Percentiles rank a stretch among this genome's conserved stretches.
These are phyloP conservation scores for Protomyces inouyei DNA, from an alignment of 1,139 yeast genomes.

Conservation along the genomic window DNA sequence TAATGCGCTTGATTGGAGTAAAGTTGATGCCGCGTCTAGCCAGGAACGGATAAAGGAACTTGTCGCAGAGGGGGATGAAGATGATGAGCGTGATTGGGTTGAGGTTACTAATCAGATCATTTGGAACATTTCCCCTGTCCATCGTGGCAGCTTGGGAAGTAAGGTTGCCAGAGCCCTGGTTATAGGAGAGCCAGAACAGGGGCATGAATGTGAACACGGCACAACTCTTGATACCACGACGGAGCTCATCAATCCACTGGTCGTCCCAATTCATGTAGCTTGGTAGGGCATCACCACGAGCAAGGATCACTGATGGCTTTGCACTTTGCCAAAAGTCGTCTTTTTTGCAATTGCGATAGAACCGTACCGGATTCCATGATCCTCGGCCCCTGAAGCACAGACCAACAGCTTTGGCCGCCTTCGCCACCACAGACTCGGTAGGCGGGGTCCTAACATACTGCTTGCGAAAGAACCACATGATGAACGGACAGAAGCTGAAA, in stretches of 20 bases:
- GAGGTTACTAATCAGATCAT: constrained; percentile 60
- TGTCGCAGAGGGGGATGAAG: constrained; percentile 58
- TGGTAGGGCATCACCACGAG: neutral
- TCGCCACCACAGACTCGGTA: constrained; percentile 57
- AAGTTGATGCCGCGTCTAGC: constrained; percentile 46
- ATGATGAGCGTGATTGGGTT: constrained; percentile 59
- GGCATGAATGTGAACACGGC: constrained; percentile 60
- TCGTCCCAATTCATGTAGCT: constrained; percentile 47
- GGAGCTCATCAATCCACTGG: constrained; percentile 58
- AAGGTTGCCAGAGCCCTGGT: constrained; percentile 62
- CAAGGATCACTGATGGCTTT: constrained; percentile 30
- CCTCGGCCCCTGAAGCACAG: constrained; percentile 35
- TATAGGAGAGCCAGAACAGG: constrained; percentile 62
- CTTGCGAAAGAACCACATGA: constrained; percentile 55
- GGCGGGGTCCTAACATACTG: constrained; percentile 59
- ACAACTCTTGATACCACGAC: constrained; percentile 56
- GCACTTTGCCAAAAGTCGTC: constrained; percentile 52
- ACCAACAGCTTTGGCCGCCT: constrained; percentile 44
- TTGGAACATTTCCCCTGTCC: constrained; percentile 61
- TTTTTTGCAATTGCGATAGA: constrained; percentile 49
- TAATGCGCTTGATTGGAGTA: constrained; percentile 63
- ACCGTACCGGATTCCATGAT: constrained; percentile 46
- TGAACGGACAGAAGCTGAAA: constrained; percentile 56
- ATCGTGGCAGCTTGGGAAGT: constrained; percentile 61
- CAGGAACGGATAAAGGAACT: constrained; percentile 52